Percentiles rank a stretch among this genome's conserved stretches.
Conservation (phyloP, 352 stramenopile species). For the Albugo laibachii region DNA sequence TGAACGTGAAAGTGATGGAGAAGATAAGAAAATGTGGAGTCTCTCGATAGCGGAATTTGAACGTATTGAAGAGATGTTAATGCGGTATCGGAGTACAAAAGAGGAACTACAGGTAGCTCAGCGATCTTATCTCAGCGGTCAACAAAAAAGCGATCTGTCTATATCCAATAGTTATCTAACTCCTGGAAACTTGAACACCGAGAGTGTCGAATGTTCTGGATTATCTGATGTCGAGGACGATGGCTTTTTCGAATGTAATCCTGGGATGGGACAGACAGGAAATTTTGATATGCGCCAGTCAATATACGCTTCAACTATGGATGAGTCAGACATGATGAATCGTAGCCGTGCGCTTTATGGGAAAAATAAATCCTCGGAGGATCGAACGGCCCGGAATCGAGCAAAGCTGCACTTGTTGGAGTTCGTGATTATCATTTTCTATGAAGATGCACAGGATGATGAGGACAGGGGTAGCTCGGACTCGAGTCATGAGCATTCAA, state of each 20-base stretch:
- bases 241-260: conserved; percentile 67
- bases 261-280: conserved; percentile 20
- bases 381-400: conserved; percentile 27
- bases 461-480: conserved; percentile 16
- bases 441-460: conserved; percentile 53
- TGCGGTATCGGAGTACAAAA: conserved; percentile 61
- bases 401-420: conserved; percentile 66
- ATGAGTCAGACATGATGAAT: conserved; percentile 1
- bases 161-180: neutral
- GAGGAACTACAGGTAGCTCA: conserved; percentile 21
- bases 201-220: conserved; percentile 62
- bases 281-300: conserved; percentile 37
- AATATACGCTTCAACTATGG: conserved; percentile 58
- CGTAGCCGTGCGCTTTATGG: neutral
- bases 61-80: conserved; percentile 61
- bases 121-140: neutral
- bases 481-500: conserved; percentile 6
- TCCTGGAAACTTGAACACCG: conserved; percentile 10
- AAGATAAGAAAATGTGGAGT: conserved; percentile 15
- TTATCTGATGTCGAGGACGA: conserved; percentile 73
- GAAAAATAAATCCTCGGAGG: neutral
- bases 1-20: conserved; percentile 2
- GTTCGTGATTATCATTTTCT: conserved; percentile 49
- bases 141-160: neutral
- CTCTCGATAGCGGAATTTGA: conserved; percentile 68